These are phyloP conservation scores for Amesomyces nigricolor DNA, from an alignment of 2,329 filamentous ascomycete species.

Conservation along the genomic window DNA sequence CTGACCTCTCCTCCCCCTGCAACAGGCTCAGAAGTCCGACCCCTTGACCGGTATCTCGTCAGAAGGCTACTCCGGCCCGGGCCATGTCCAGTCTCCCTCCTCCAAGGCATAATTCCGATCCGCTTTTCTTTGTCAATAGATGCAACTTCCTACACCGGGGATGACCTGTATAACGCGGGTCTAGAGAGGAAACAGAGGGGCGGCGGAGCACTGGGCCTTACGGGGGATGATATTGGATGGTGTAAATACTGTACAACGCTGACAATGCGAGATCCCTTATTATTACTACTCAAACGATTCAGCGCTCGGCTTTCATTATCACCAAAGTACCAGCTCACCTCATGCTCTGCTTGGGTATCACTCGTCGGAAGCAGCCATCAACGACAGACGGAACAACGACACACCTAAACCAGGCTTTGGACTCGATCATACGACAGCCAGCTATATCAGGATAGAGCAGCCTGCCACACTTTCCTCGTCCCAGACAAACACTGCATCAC, in stretches of 20 bases:
- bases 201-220: slow-evolving; percentile 18
- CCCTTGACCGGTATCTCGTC: slow-evolving; percentile 79
- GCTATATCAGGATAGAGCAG: background rate
- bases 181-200: slow-evolving; percentile 10
- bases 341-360: too few relatives aligned
- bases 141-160: slow-evolving; percentile 18
- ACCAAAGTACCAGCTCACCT: too few relatives aligned
- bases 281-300: background rate
- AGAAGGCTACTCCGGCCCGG: slow-evolving; percentile 71
- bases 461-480: too few relatives aligned
- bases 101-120: slow-evolving; percentile 40
- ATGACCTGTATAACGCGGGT: slow-evolving; percentile 18
- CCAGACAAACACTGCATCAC: background rate
- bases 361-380: background rate
- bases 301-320: too few relatives aligned
- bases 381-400: background rate
- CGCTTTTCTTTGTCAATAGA: slow-evolving; percentile 38
- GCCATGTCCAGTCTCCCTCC: slow-evolving; percentile 67
- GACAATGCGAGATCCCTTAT: slow-evolving; percentile 27
- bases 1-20: slow-evolving; percentile 25
- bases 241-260: slow-evolving; percentile 34
- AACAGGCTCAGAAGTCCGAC: slow-evolving; percentile 79
- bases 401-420: background rate
- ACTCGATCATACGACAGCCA: too few relatives aligned
- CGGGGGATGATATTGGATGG: slow-evolving; percentile 18